Evolutionary conservation across 176 grass and related monocot species (phyloP).

Genomic region (Bolboschoenus planiculmis): DNA sequence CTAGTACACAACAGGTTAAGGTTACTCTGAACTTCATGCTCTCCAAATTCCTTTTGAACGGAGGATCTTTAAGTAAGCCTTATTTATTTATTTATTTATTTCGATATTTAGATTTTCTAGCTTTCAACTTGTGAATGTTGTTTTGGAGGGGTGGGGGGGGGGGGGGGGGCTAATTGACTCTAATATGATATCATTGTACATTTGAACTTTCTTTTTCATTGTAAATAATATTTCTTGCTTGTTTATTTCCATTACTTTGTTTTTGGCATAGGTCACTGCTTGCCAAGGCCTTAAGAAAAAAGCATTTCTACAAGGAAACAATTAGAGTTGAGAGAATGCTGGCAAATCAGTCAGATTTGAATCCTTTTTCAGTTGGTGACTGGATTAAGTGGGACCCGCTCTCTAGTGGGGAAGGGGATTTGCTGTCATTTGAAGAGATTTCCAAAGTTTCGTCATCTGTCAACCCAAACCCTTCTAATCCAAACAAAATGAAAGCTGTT

Average conservation of each 20-base stretch:
- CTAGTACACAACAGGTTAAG: not conserved
- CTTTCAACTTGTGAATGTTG: not conserved
- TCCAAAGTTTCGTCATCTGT: conserved; percentile 28
- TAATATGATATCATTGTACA: not conserved
- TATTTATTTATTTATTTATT: not conserved
- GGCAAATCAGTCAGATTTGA: conserved; percentile 34
- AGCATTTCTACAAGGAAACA: conserved; percentile 85
- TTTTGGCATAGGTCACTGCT: conserved; percentile 43
- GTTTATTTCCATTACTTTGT: not conserved
- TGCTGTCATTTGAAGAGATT: conserved; percentile 34
- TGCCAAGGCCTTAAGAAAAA: conserved; percentile 60
- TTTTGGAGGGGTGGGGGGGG: too few relatives aligned
- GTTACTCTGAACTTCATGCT: not conserved
- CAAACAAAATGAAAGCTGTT: conserved; percentile 26
- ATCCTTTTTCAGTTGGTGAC: conserved; percentile 36
- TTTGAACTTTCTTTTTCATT: not conserved
- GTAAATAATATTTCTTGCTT: not conserved
- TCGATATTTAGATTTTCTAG: not conserved
- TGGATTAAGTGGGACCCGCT: conserved; percentile 58
- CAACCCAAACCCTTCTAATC: conserved; percentile 5
- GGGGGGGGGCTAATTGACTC: not conserved
- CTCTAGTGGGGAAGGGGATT: conserved; percentile 45
- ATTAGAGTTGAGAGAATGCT: conserved; percentile 60
- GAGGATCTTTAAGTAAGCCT: too few relatives aligned
- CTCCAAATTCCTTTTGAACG: too few relatives aligned